Conservation (phyloP, 495 filamentous ascomycete species). For the Monascus purpureus region DNA sequence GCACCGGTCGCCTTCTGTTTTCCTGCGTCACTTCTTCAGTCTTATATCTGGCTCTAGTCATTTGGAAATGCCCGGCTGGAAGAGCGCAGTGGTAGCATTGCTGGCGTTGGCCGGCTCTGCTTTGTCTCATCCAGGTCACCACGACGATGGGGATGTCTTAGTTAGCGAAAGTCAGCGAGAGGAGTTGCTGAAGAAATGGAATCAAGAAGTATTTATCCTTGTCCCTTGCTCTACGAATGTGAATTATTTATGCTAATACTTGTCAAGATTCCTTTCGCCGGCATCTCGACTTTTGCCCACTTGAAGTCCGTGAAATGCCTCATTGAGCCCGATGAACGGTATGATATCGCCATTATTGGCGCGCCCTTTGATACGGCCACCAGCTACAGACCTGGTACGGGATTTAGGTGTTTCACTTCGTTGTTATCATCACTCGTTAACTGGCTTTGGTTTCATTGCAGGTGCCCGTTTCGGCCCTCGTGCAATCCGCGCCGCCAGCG, state of each 20-base stretch:
- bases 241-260: too few species aligned
- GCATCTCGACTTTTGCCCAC: conserved; percentile 71
- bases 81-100: conserved; percentile 11
- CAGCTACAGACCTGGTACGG: conserved; percentile 57
- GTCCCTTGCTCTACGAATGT: too few species aligned
- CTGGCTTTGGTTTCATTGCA: too few species aligned
- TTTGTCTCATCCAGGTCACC: conserved; percentile 20
- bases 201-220: conserved; percentile 28
- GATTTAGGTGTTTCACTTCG: too few species aligned
- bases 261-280: too few species aligned
- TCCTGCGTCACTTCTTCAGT: background rate
- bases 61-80: conserved; percentile 9
- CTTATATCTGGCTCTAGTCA: background rate
- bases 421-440: too few species aligned
- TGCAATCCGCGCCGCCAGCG: conserved; percentile 65
- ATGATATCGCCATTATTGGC: conserved; percentile 71
- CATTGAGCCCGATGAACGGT: conserved; percentile 46
- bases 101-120: conserved; percentile 24
- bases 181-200: conserved; percentile 38
- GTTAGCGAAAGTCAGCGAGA: conserved; percentile 27
- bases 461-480: conserved; percentile 72
- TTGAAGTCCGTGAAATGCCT: conserved; percentile 61
- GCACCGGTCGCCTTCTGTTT: too few species aligned
- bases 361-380: conserved; percentile 78
- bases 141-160: conserved; percentile 24